Base-by-base conservation (phyloP, 2,329 filamentous ascomycete species). In the Sporothrix globosa region DNA sequence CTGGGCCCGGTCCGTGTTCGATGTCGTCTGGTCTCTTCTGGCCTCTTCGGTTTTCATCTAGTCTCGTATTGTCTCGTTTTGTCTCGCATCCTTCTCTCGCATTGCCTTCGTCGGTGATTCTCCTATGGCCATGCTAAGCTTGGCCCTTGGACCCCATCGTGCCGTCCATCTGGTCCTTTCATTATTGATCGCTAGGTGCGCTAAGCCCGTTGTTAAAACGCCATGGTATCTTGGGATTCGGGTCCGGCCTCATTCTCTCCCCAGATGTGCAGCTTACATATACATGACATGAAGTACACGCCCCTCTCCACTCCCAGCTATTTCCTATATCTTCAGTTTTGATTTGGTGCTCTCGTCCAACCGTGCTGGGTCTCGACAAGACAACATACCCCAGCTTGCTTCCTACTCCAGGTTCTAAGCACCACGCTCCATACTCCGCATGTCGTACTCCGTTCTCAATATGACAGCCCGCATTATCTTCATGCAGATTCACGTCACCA, bases 131-230 rank as follows among this genome's bases (percentile, higher is more conserved):
- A 63, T 46, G 19, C 58, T 5, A 44, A 14, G 21, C 17, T n/a
- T 61, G 58, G 58, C 39, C 4, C 39, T n/a, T 60, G 58, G 58
- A 46, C 39, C 58, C 39, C 34, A 27, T 46, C 17, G 3, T 46
- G 58, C n/a, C 27, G 30, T 19, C 34, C 34, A 24, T 44, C n/a
- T 19, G 17, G 17, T 41, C 9, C 39, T 5, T 24, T 63, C 44
- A 6, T 63, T 27, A 63, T 63, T 63, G 58, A 27, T 27, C 39
- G 27, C 56, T 34, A 41, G 56, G 56, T 21, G 21, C 58, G 39
- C 58, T 46, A 63, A 46, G n/a, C 21, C 58, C 14, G 6, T 44
- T 61, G 21, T 13, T 61, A 61, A 61, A 61, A 27, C 39, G 21
- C 58, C 39, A 46, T 46, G 39, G 58, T 13, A 60, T 58, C 54